Conservation (phyloP, 73 alveolate species). For the Paramecium sexaurelia region DNA sequence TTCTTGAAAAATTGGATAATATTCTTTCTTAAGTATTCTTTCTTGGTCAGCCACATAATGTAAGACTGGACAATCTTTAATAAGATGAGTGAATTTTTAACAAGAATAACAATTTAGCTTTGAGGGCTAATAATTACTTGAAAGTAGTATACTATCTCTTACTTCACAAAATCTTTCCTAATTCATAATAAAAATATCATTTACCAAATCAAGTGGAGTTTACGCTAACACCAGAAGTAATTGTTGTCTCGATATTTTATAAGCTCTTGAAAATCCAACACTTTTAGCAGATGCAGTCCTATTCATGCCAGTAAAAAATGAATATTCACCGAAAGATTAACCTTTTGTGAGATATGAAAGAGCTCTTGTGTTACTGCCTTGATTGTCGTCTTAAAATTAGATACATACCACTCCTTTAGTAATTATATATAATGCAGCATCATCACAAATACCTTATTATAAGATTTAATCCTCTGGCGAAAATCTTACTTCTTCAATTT, state of each 20-base stretch:
- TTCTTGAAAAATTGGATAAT: not conserved
- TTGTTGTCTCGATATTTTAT: conserved; percentile 6
- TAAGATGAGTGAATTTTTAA: not conserved
- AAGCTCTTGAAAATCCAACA: conserved; percentile 68
- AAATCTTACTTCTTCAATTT: conserved; percentile 51
- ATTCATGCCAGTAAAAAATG: conserved; percentile 71
- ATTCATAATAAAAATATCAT: not conserved
- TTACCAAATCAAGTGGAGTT: not conserved
- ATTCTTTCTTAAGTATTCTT: conserved; percentile 22
- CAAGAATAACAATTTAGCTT: conserved; percentile 38
- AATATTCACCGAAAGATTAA: conserved; percentile 71
- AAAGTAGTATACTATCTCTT: conserved; percentile 10
- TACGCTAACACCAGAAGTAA: not conserved
- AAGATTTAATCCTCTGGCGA: conserved; percentile 60
- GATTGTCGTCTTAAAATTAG: not conserved
- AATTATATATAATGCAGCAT: conserved; percentile 45
- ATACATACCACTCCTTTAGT: conserved; percentile 42
- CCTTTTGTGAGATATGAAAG: conserved; percentile 43
- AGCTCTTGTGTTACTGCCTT: not conserved
- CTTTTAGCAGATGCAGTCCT: conserved; percentile 73
- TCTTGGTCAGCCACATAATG: conserved; percentile 46
- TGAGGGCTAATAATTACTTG: not conserved
- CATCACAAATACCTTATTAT: conserved; percentile 38
- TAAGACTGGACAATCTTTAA: conserved; percentile 38
- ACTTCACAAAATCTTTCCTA: conserved; percentile 52